Conservation (phyloP, 2,329 filamentous ascomycete species). For the Lomentospora prolificans region DNA sequence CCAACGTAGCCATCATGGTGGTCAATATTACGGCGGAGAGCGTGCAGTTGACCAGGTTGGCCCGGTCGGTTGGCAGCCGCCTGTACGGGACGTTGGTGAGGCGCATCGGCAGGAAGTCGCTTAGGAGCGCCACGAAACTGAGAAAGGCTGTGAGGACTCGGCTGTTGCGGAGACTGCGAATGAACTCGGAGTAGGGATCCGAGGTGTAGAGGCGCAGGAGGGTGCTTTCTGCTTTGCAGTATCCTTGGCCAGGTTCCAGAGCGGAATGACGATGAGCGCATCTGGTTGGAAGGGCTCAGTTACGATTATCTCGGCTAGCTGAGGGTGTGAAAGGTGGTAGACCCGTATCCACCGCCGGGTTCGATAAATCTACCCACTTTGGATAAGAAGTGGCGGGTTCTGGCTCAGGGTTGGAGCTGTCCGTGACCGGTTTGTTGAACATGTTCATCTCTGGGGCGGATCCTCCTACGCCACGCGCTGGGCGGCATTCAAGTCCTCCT, state of each 20-base stretch:
- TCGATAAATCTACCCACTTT: too few relatives aligned
- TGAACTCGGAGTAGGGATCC: background rate
- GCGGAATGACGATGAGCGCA: background rate
- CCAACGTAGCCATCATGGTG: background rate
- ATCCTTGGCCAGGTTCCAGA: slow-evolving; percentile 1
- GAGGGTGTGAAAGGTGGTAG: background rate
- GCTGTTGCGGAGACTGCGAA: background rate
- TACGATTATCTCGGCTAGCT: too few relatives aligned
- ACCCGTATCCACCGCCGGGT: too few relatives aligned
- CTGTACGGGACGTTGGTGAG: background rate
- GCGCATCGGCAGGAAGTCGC: background rate
- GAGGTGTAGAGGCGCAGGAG: background rate
- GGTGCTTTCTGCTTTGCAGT: slow-evolving; percentile 1
- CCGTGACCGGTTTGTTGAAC: too few relatives aligned
- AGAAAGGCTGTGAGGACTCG: background rate
- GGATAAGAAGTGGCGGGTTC: too few relatives aligned
- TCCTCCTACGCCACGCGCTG: too few relatives aligned
- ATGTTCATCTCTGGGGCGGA: too few relatives aligned
- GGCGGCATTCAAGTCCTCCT: too few relatives aligned
- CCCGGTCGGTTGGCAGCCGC: background rate
- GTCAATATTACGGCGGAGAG: background rate
- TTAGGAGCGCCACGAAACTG: background rate
- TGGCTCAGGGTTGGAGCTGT: too few relatives aligned
- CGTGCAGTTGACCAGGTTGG: background rate
- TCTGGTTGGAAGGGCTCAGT: too few relatives aligned